Percentiles rank a stretch among this genome's conserved stretches.
Conservation (phyloP, 805 yeast species). For the Scheffersomyces spartinae region DNA sequence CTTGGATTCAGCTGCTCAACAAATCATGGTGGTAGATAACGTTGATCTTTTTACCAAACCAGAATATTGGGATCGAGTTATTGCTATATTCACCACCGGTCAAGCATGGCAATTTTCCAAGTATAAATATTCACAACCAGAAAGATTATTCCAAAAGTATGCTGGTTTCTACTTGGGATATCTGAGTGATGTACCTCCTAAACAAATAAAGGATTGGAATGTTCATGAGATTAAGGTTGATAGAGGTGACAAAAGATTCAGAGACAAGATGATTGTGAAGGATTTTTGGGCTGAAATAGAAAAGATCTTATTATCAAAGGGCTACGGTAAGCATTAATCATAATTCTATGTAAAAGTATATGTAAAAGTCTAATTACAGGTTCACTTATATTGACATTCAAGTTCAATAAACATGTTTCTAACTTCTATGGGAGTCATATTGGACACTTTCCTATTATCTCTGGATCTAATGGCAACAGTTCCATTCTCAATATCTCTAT, state of each 20-base stretch:
- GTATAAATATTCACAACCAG: slow-evolving; percentile 77
- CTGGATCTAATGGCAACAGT: slow-evolving; percentile 56
- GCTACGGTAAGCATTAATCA: slow-evolving; percentile 30
- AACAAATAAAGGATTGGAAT: slow-evolving; percentile 75
- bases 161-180: slow-evolving; percentile 74
- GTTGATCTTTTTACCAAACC: slow-evolving; percentile 78
- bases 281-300: slow-evolving; percentile 80
- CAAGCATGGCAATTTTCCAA: slow-evolving; percentile 94
- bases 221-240: slow-evolving; percentile 71
- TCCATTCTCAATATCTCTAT: slow-evolving; percentile 54
- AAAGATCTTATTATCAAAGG: slow-evolving; percentile 55
- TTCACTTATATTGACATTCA: slow-evolving; percentile 37
- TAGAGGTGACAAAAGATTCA: slow-evolving; percentile 64
- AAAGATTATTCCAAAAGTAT: slow-evolving; percentile 66
- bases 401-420: slow-evolving; percentile 39
- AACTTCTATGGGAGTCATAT: slow-evolving; percentile 39
- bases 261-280: slow-evolving; percentile 80
- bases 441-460: slow-evolving; percentile 32
- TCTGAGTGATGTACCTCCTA: slow-evolving; percentile 72
- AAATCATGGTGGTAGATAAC: slow-evolving; percentile 76
- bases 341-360: slow-evolving; percentile 15
- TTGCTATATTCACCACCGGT: slow-evolving; percentile 93
- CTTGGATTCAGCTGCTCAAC: slow-evolving; percentile 39
- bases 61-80: slow-evolving; percentile 96
- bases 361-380: slow-evolving; percentile 18